Conservation (phyloP, 176 grass and related monocot genomes). For the Leersia perrieri region DNA sequence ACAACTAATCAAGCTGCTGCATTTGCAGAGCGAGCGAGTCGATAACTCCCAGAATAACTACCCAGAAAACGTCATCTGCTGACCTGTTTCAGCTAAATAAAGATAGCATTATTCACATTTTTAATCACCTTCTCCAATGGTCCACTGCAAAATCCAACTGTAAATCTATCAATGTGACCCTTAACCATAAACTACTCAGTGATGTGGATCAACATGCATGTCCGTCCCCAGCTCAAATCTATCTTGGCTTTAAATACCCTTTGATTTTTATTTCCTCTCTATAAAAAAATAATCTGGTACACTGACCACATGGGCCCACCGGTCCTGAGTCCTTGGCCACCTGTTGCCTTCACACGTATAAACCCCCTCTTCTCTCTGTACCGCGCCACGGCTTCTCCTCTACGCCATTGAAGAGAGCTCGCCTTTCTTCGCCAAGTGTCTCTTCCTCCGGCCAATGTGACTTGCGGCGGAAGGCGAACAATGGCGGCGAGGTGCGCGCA, state of each 20-base stretch:
- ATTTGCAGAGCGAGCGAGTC: not conserved
- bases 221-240: not conserved
- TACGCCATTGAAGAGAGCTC: conserved; percentile 25
- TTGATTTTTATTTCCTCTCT: not conserved
- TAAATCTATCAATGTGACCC: not conserved
- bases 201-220: not conserved
- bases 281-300: not conserved
- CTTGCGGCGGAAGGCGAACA: conserved; percentile 24
- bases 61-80: conserved; percentile 3
- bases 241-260: conserved; percentile 25
- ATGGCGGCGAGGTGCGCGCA: conserved; percentile 48
- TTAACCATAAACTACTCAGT: conserved; percentile 26
- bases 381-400: conserved; percentile 41
- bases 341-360: conserved; percentile 7
- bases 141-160: conserved; percentile 16
- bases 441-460: conserved; percentile 38
- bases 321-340: not conserved
- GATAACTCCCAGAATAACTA: too few species aligned
- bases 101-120: not conserved
- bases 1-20: not conserved
- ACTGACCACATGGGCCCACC: conserved; percentile 12
- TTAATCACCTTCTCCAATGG: not conserved
- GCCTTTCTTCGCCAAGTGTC: conserved; percentile 24
- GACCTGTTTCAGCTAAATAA: not conserved
- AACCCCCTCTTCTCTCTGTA: conserved; percentile 11